Conservation (phyloP, 495 filamentous ascomycete species). For the Staphylotrichum tortipilum region DNA sequence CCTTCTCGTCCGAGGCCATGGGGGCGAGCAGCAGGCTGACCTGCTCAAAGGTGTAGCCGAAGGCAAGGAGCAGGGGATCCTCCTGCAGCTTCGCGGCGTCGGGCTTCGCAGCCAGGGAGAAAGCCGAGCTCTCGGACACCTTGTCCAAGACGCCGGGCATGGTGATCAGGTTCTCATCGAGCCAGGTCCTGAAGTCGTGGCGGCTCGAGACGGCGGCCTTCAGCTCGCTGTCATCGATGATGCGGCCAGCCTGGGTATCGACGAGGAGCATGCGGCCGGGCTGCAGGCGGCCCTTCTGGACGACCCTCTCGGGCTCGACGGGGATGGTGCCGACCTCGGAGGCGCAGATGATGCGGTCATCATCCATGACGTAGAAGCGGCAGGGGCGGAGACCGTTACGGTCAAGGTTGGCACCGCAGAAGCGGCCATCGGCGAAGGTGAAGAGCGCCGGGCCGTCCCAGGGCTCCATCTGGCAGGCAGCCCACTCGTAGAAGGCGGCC, state of each 20-base stretch:
- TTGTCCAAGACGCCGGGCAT: conserved; percentile 59
- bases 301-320: conserved; percentile 80
- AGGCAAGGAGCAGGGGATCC: conserved; percentile 76
- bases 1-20: conserved; percentile 98
- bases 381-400: conserved; percentile 95
- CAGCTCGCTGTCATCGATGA: conserved; percentile 91
- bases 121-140: conserved; percentile 33
- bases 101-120: conserved; percentile 57
- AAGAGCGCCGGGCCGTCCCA: conserved; percentile 98
- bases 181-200: conserved; percentile 80
- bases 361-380: conserved; percentile 96
- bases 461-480: conserved; percentile 98
- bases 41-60: conserved; percentile 96
- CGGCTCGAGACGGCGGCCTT: conserved; percentile 82
- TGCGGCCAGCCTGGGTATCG: conserved; percentile 88
- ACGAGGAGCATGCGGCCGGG: conserved; percentile 97
- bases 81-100: conserved; percentile 71
- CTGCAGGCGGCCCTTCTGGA: conserved; percentile 93
- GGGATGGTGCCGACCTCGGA: conserved; percentile 95
- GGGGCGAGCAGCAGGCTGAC: conserved; percentile 88
- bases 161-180: conserved; percentile 79
- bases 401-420: conserved; percentile 98
- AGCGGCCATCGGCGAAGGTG: conserved; percentile 95
- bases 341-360: conserved; percentile 96
- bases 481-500: conserved; percentile 99